A percentile compares a stretch with the other conserved stretches of the same genome.
Evolutionary conservation across 495 filamentous ascomycete species (phyloP).

Genomic region (Xylaria grammica): DNA sequence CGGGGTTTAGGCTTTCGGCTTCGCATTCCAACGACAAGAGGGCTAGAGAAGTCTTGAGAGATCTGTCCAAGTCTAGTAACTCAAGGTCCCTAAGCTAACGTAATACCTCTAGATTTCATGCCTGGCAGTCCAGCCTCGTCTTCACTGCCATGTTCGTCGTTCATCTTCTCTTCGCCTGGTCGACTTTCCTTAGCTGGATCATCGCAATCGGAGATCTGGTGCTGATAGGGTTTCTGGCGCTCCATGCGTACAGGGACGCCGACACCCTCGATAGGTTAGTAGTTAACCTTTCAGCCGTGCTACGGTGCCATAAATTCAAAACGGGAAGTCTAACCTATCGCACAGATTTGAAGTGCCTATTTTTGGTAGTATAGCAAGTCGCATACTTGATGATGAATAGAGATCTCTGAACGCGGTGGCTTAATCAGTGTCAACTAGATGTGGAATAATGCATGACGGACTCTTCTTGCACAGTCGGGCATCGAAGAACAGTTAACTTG

Average conservation of each 20-base stretch:
- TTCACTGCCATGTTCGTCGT: conserved; percentile 85
- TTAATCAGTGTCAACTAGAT: neutral
- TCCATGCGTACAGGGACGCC: conserved; percentile 85
- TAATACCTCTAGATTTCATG: conserved; percentile 73
- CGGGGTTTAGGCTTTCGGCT: neutral
- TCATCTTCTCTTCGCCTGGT: conserved; percentile 87
- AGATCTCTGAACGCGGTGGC: neutral
- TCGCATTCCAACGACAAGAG: neutral
- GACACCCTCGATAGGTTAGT: conserved; percentile 82
- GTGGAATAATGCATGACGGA: neutral
- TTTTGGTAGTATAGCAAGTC: conserved; percentile 82
- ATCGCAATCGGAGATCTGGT: conserved; percentile 75
- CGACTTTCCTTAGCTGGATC: conserved; percentile 80
- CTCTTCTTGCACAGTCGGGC: neutral
- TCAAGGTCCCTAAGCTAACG: conserved; percentile 1
- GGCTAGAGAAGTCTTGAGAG: neutral
- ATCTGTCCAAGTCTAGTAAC: neutral
- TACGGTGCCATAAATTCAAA: conserved; percentile 16
- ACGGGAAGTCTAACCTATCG: neutral
- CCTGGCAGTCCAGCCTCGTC: conserved; percentile 89
- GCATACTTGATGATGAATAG: conserved; percentile 91
- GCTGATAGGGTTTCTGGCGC: conserved; percentile 76
- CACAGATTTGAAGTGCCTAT: conserved; percentile 81
- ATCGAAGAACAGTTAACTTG: neutral
- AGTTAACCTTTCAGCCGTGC: neutral